A percentile compares a stretch with the other conserved stretches of the same genome.
These are phyloP conservation scores for Myxozyma mucilagina DNA, from an alignment of 805 yeast species.

Conservation along the genomic window DNA sequence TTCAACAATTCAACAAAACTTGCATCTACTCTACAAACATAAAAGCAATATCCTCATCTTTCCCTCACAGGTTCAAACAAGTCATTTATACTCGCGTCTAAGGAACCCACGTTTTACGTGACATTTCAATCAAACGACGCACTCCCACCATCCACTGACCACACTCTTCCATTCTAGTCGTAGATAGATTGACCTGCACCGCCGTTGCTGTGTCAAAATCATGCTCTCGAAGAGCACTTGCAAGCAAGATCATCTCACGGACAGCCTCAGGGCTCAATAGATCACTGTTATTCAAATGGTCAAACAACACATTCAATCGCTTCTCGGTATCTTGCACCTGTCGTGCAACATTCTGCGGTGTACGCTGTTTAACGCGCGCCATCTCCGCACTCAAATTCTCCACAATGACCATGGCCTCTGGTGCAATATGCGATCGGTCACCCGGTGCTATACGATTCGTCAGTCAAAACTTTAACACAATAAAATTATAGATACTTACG, in stretches of 20 bases:
- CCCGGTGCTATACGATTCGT: conserved; percentile 48
- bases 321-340: conserved; percentile 81
- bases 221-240: conserved; percentile 51
- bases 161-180: conserved; percentile 66
- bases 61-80: too few relatives aligned
- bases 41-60: neutral
- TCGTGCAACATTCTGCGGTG: conserved; percentile 52
- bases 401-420: conserved; percentile 57
- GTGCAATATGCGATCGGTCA: conserved; percentile 68
- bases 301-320: conserved; percentile 73
- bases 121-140: conserved; percentile 80
- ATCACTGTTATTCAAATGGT: conserved; percentile 73
- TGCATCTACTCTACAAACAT: neutral
- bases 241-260: conserved; percentile 52
- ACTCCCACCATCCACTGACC: conserved; percentile 95
- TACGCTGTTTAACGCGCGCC: conserved; percentile 59
- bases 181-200: conserved; percentile 54
- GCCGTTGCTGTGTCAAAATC: conserved; percentile 63
- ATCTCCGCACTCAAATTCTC: conserved; percentile 57
- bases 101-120: conserved; percentile 27
- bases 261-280: conserved; percentile 60
- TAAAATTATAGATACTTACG: conserved; percentile 15
- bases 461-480: conserved; percentile 38
- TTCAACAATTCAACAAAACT: neutral
- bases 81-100: neutral